phyloP scores from a whole-genome alignment of 352 stramenopile species.

The Pilasporangium apinafurcum region DNA sequence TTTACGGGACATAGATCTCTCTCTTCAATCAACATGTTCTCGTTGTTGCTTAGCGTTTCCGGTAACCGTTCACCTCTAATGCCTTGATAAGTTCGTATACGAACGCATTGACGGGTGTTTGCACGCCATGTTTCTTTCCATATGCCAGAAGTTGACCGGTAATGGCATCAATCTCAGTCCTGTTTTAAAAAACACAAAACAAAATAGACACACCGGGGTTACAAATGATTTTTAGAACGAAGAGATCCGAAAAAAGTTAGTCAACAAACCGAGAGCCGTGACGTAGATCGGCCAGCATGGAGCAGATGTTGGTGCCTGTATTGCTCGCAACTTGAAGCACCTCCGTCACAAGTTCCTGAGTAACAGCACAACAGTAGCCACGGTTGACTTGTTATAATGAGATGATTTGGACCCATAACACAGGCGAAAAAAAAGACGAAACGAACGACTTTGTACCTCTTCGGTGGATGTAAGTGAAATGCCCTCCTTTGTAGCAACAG shows the following conservation, averaged over 20 bases:
- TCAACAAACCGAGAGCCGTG: constrained; percentile 31
- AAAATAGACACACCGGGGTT: no score
- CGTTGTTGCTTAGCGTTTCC: no score
- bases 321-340: constrained; percentile 44
- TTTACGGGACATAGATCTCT: no score
- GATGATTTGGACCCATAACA: not conserved
- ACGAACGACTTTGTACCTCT: constrained; percentile 21
- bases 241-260: not conserved
- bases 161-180: constrained; percentile 74
- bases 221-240: not conserved
- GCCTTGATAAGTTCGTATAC: constrained; percentile 49
- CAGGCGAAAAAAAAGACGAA: not conserved
- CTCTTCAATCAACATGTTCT: no score
- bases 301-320: constrained; percentile 62
- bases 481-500: constrained; percentile 34
- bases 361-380: not conserved
- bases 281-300: constrained; percentile 68
- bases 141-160: constrained; percentile 49
- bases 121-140: constrained; percentile 31
- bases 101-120: constrained; percentile 60
- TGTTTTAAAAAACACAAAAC: constrained; percentile 1
- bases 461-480: constrained; percentile 34
- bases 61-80: no score
- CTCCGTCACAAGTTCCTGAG: constrained; percentile 47
- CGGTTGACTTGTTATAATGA: not conserved